Conservation (phyloP, 2,329 filamentous ascomycete genomes). For the Aspergillus persii region DNA sequence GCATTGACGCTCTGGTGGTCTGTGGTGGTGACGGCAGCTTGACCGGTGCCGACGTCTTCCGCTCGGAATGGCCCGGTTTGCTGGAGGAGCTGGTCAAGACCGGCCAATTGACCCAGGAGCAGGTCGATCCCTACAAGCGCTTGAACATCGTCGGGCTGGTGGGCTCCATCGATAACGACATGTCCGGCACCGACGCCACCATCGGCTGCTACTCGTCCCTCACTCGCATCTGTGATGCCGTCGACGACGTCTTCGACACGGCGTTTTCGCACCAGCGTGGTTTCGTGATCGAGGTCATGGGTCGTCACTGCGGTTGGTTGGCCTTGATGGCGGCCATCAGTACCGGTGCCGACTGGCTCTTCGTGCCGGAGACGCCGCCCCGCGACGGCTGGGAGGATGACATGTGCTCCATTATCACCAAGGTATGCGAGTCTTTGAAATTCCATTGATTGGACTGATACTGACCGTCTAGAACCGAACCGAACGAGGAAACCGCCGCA, state of each 20-base stretch:
- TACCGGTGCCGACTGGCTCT: slow-evolving; percentile 93
- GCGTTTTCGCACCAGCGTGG: slow-evolving; percentile 95
- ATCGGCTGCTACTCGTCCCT: slow-evolving; percentile 96
- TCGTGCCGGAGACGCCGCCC: slow-evolving; percentile 92
- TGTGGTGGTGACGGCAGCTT: slow-evolving; percentile 96
- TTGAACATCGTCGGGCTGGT: slow-evolving; percentile 96
- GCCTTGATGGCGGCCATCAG: slow-evolving; percentile 94
- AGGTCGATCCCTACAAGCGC: slow-evolving; percentile 74
- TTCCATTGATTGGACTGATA: not conserved
- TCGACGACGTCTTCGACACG: slow-evolving; percentile 89
- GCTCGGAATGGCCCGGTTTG: slow-evolving; percentile 85
- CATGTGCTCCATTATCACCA: slow-evolving; percentile 75
- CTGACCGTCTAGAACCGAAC: slow-evolving; percentile 64
- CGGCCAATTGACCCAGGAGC: slow-evolving; percentile 66
- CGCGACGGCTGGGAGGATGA: slow-evolving; percentile 83
- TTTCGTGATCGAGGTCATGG: slow-evolving; percentile 99
- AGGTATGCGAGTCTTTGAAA: slow-evolving; percentile 46
- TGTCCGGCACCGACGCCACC: slow-evolving; percentile 94
- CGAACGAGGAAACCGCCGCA: slow-evolving; percentile 84
- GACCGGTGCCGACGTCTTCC: slow-evolving; percentile 92
- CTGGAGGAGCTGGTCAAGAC: slow-evolving; percentile 77
- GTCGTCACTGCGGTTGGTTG: slow-evolving; percentile 94
- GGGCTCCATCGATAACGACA: slow-evolving; percentile 97
- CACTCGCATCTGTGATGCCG: slow-evolving; percentile 87
- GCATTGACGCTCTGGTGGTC: slow-evolving; percentile 94